phyloP scores from a whole-genome alignment of 148 eudicot species.

The Rhododendron williamsianum region DNA sequence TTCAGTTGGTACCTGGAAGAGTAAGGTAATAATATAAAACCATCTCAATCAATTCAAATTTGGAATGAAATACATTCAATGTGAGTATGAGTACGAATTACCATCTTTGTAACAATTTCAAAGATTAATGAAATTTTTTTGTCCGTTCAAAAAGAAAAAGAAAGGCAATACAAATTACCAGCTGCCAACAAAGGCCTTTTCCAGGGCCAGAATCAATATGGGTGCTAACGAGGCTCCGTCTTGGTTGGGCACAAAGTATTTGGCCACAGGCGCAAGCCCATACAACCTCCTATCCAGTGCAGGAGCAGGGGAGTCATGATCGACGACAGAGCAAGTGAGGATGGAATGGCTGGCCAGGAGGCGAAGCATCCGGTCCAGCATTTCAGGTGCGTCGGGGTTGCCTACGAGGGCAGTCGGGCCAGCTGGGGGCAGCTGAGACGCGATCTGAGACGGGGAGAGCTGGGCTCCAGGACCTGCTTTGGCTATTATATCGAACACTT shows the following conservation, averaged over 20 bases:
- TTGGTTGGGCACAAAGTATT: slow-evolving; percentile 28
- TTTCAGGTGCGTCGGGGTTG: slow-evolving; percentile 31
- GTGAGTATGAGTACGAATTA: too few species aligned
- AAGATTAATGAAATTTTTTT: too few species aligned
- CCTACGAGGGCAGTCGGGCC: neutral
- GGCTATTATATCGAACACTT: slow-evolving; percentile 30
- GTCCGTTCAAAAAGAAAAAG: too few species aligned
- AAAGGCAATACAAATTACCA: slow-evolving; percentile 20
- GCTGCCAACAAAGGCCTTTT: slow-evolving; percentile 28
- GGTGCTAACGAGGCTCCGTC: slow-evolving; percentile 37
- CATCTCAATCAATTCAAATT: neutral
- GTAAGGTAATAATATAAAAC: neutral
- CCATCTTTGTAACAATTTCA: too few species aligned
- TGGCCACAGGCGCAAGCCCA: slow-evolving; percentile 25
- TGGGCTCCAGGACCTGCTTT: slow-evolving; percentile 15
- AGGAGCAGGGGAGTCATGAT: neutral
- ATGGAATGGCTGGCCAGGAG: slow-evolving; percentile 27
- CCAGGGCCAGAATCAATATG: slow-evolving; percentile 19
- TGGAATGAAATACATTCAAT: neutral
- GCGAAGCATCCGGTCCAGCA: slow-evolving; percentile 43
- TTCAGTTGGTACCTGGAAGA: slow-evolving; percentile 52
- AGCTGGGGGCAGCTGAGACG: slow-evolving; percentile 1
- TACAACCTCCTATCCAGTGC: neutral
- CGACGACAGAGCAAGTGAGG: slow-evolving; percentile 8
- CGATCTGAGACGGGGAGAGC: slow-evolving; percentile 27